phyloP scores from a whole-genome alignment of 208 protist genomes.

The Endotrypanum monterogeii region DNA sequence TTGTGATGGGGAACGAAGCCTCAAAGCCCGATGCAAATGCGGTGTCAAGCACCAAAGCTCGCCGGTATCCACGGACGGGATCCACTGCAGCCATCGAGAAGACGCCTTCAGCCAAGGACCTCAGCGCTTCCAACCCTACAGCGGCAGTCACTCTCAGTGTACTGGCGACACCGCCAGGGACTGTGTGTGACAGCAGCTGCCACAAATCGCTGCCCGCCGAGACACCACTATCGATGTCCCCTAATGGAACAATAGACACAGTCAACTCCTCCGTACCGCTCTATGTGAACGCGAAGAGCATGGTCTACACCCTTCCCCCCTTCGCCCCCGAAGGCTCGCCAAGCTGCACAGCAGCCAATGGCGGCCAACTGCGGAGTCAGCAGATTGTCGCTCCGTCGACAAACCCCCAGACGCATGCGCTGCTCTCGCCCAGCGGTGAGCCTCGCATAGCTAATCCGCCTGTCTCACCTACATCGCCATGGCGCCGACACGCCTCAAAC shows the following conservation, averaged over 20 bases:
- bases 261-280: constrained; percentile 30
- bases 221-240: neutral
- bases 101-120: neutral
- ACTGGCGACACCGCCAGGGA: neutral
- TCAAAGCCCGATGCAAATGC: constrained; percentile 13
- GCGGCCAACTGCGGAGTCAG: constrained; percentile 3
- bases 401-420: constrained; percentile 6
- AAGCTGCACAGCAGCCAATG: neutral
- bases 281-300: constrained; percentile 49
- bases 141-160: neutral
- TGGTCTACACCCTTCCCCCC: constrained; percentile 45
- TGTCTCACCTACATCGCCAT: constrained; percentile 34
- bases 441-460: constrained; percentile 30
- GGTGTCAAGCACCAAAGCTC: neutral
- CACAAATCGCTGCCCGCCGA: neutral
- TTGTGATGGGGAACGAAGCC: constrained; percentile 12
- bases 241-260: constrained; percentile 8
- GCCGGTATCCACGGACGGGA: neutral
- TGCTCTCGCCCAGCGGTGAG: constrained; percentile 24
- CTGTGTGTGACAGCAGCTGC: neutral
- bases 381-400: constrained; percentile 2
- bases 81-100: neutral
- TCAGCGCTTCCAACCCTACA: neutral
- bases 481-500: constrained; percentile 25
- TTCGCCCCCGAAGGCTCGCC: constrained; percentile 19